Base-by-base conservation (phyloP, 1,284 basidiomycete species). In the Tranzscheliella williamsii region DNA sequence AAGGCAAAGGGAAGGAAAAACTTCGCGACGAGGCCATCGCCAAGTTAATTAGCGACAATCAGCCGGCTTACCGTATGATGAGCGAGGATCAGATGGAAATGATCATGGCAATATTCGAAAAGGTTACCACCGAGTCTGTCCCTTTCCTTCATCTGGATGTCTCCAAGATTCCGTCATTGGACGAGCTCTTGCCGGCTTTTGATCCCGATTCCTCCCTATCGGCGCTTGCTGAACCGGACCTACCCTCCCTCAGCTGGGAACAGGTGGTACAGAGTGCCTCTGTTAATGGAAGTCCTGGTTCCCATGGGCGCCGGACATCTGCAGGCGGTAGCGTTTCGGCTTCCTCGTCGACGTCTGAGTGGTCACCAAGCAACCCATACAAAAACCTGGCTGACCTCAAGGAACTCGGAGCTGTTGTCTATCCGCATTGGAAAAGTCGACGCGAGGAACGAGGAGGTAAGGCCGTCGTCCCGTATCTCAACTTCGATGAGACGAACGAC, bases 51-150 rank as follows among this genome's bases (percentile, higher is more conserved):
- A 44, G 69, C 6, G 73, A 79, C 2, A 76, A 87, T 13, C 76
- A 82, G 45, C 87, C 53, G 7, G 65, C 96, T 53, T 62, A 63
- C 26, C 45, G 56, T n/a, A 22, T 53, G 29, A 63, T 76, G 16
- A 83, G 84, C 4, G 91, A 95, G 74, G 91, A 95, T 68, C 87
- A 91, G 66, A 94, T 97, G 65, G 95, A 98, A 79, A 84, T 92
- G 61, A 85, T 95, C 53, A 94, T 97, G 90, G 91, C 90, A 35
- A 80, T 96, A 32, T 89, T 96, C 72, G 94, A 99, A 81, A 88
- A 88, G 73, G 83, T 89, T 40, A 90, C 91, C 0, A 89, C 92
- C 70, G 91, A 96, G 72, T 89, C 87, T 18, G 79, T 89, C 0
- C 92, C 94, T 48, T 92, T 88, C 78, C 82, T 97, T 8, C 92